Conservation (phyloP, 768 basidiomycete genomes). For the Pulveroboletus sp. region DNA sequence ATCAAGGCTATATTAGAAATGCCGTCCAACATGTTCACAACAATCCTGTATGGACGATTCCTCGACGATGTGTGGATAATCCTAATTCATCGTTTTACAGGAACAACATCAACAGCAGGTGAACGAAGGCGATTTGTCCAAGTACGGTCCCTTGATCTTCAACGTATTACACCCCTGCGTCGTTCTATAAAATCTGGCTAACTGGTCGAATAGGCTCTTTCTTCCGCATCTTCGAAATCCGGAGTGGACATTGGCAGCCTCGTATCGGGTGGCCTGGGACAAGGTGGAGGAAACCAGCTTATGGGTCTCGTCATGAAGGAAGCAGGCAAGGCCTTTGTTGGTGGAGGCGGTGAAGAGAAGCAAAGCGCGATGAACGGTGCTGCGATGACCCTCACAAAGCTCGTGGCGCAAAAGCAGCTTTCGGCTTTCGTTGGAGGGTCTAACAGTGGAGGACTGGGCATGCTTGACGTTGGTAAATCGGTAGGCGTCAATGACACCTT, state of each 20-base stretch:
- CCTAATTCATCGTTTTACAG: slow-evolving; percentile 7
- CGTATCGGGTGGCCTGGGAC: slow-evolving; percentile 35
- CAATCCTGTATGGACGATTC: slow-evolving; percentile 14
- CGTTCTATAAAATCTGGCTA: neutral
- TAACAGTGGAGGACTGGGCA: slow-evolving; percentile 66
- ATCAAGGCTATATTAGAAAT: slow-evolving; percentile 9
- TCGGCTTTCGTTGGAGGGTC: slow-evolving; percentile 47
- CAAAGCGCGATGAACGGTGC: slow-evolving; percentile 86
- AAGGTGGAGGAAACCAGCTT: slow-evolving; percentile 56
- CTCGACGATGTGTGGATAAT: neutral
- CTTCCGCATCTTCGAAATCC: slow-evolving; percentile 10
- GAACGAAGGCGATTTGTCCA: slow-evolving; percentile 4
- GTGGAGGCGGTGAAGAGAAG: slow-evolving; percentile 58
- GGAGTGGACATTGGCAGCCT: slow-evolving; percentile 34
- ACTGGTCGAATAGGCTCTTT: slow-evolving; percentile 17
- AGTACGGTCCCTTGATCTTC: slow-evolving; percentile 22
- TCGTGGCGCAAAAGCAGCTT: slow-evolving; percentile 65
- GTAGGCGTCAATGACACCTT: slow-evolving; percentile 32
- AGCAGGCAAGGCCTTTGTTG: slow-evolving; percentile 69
- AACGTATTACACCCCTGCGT: slow-evolving; percentile 4
- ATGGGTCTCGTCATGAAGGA: slow-evolving; percentile 88
- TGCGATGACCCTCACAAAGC: slow-evolving; percentile 82
- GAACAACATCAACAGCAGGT: slow-evolving; percentile 16
- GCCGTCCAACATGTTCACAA: slow-evolving; percentile 22
- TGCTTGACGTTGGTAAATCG: slow-evolving; percentile 48